Evolutionary conservation across 257 asterid species (phyloP), one percentile per base, ranked within the genome.

Genomic region (Nicotiana tomentosiformis): DNA sequence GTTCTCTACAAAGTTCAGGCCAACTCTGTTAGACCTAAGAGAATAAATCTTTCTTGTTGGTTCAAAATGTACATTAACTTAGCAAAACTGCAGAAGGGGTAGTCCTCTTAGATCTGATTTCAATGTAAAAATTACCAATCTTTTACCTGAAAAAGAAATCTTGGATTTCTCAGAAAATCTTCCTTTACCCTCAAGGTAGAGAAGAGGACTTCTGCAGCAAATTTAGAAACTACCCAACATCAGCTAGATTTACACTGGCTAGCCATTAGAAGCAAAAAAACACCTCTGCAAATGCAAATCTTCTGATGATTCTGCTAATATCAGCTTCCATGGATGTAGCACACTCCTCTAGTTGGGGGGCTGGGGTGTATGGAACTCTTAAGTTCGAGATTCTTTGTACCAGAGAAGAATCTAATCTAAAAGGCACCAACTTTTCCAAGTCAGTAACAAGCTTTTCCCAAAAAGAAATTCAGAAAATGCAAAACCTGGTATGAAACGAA

Each of bases 1-100:
- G 86, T 91, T 85, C 82, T 83, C 85, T 30, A 66, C 67, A 79
- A 84, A 83, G 18, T 60, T 69, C 66, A 37, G 83, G 37, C 39
- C 83, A 68, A 70, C 17, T 56, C 33, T 72, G 1, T 58, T 72
- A 61, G 81, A 66, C 33, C 64, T 18, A 62, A 37, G 55, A 60
- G 26, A 74, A 79, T 53, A 60, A 66, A 64, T 64, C 49, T 76
- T 62, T 26, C 12, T 9, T 74, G 0, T 74, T 74, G 61, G 39
- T n/a, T 74, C 37, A 74, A 49, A 74, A 26, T 23, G 80, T 35
- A 74, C 1, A 14, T 49, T 2, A 49, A 26, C 14, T 14, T 26
- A 23, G 51, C 64, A 49, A 29, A 51, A 26, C 12, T 76, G 46
- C 64, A 49, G 7, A n/a, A 51, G 17, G 62, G 5, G 16, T 51